These are phyloP conservation scores for Bothriochloa decipiens DNA, from an alignment of 176 grass and related monocot genomes.

Conservation along the genomic window DNA sequence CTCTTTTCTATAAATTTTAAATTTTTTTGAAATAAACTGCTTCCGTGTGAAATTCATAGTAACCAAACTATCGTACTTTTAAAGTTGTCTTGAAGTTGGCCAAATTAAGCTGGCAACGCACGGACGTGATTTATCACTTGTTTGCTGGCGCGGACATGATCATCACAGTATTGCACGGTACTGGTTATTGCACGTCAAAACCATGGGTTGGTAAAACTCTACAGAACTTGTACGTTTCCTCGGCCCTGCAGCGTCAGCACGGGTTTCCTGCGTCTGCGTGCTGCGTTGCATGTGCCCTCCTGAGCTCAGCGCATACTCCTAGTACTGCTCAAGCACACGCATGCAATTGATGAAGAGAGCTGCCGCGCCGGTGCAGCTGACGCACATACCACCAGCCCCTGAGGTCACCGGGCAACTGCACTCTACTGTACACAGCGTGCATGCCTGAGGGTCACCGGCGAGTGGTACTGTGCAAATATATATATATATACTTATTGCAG, in stretches of 20 bases:
- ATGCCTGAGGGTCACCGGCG: constrained; percentile 33
- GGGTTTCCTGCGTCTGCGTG: background rate
- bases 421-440: constrained; percentile 18
- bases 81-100: too few species aligned
- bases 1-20: background rate
- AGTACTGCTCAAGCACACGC: constrained; percentile 5
- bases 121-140: too few species aligned
- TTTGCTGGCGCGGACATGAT: too few species aligned
- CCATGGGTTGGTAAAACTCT: background rate
- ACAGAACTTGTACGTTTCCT: background rate
- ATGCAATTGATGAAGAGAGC: constrained; percentile 40
- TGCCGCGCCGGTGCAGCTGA: constrained; percentile 9
- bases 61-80: background rate
- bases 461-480: background rate
- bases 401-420: constrained; percentile 33
- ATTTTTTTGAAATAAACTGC: constrained; percentile 9
- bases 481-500: background rate
- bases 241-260: background rate
- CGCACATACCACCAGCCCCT: constrained; percentile 6
- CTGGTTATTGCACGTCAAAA: background rate
- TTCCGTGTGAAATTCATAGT: background rate
- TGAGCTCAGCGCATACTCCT: background rate
- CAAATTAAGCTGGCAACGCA: too few species aligned
- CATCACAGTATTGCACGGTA: too few species aligned
- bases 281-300: background rate